Evolutionary conservation across 441 rosid species (phyloP), one percentile per base, ranked within the genome.

Genomic region (Flueggea neowawraea): DNA sequence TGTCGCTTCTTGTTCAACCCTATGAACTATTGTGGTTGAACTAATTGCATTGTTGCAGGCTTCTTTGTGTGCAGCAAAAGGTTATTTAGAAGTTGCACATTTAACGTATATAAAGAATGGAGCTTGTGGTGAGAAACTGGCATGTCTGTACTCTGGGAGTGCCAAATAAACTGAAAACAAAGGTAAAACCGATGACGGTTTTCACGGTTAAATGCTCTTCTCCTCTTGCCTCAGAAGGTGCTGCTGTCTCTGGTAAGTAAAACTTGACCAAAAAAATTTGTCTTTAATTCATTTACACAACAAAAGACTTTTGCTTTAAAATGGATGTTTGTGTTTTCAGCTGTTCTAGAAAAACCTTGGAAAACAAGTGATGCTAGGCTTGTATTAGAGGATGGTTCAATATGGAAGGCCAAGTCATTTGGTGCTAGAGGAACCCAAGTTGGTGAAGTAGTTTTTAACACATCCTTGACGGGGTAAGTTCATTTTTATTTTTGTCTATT

Each of bases 371-470:
- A 90, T 69, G 96, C 95, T 60, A 88, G 95, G 59, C 88, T 94
- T 64, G 97, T 87, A 60, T 87, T 94, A 55, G 90, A 86, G 72
- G 99, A 94, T 59, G 97, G 97, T 65, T 91, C 99, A 5, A 33
- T 85, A 8, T 94, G 98, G 98, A 81, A 64, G 66, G 98, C 97
- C 36, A 94, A 90, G 82, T 86, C 98, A 3, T 93, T 93, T 73
- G 98, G 97, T 75, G 96, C 95, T 51, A 73, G 77, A 11, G 98
- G 97, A 55, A 94, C 97, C 10, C 95, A 86, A 78, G 85, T 94
- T 65, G 97, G 97, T 0, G 97, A 94, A 78, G 85, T 94, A 63
- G 98, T 94, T 7, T 94, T 94, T 75, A 94, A 94, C 69, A 94
- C 98, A n/a, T 94, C 97, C 57, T 66, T 91, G 75, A 91, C 96